Conservation (phyloP, 1,284 basidiomycete species). For the Termitomyces sp. region DNA sequence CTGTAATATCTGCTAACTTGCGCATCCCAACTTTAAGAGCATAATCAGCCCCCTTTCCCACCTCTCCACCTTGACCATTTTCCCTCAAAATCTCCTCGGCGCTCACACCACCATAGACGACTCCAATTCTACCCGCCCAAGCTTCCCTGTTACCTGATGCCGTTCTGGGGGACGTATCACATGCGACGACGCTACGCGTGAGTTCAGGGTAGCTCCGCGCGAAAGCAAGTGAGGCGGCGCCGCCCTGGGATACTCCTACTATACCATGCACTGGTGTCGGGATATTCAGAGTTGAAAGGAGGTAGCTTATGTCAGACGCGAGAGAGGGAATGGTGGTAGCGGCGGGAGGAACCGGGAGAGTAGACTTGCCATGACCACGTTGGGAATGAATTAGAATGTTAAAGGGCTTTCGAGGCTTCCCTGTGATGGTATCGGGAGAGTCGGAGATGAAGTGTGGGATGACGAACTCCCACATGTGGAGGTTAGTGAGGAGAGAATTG, state of each 20-base stretch:
- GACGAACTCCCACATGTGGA: conserved; percentile 39
- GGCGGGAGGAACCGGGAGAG: conserved; percentile 21
- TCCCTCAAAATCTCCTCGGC: conserved; percentile 14
- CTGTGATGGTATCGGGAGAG: conserved; percentile 9
- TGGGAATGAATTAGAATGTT: conserved; percentile 45
- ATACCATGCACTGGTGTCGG: conserved; percentile 33
- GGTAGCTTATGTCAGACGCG: conserved; percentile 35
- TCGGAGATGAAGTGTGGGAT: conserved; percentile 33
- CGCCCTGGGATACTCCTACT: conserved; percentile 48
- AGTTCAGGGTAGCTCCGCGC: conserved; percentile 25
- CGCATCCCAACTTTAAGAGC: conserved; percentile 33
- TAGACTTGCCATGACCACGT: conserved; percentile 41
- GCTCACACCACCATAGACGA: conserved; percentile 24
- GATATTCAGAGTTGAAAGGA: conserved; percentile 29
- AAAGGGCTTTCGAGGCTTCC: conserved; percentile 21
- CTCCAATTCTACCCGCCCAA: conserved; percentile 38
- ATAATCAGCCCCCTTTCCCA: conserved; percentile 21
- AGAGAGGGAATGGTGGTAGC: conserved; percentile 30
- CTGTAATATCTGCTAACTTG: conserved; percentile 33
- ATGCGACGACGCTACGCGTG: conserved; percentile 34
- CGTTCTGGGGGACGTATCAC: conserved; percentile 40
- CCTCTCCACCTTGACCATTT: conserved; percentile 7
- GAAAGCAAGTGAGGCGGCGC: conserved; percentile 40
- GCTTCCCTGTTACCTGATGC: conserved; percentile 39
- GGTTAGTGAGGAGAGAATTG: conserved; percentile 43